Base-by-base conservation (phyloP, 768 basidiomycete species). In the Ramaria sp. region DNA sequence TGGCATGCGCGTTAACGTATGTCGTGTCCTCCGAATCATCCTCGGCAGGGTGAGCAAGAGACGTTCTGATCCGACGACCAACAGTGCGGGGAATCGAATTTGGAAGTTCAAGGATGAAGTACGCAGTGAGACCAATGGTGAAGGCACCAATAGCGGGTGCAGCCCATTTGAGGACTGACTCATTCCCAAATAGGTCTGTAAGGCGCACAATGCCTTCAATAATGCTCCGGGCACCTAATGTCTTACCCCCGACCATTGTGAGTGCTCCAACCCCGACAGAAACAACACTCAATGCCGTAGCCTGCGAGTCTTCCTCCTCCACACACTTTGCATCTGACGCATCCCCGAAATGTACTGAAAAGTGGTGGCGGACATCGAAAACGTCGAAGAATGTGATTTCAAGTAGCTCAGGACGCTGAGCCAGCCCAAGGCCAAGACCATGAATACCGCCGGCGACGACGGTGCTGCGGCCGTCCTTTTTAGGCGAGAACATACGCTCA, bases 401-500 rank as follows among this genome's bases (percentile, higher is more conserved):
- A 53, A 83, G 74, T 72, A 94, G 75, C 49, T 92, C 90, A 0
- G 78, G 67, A 55, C 89, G 84, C 59, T 84, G 78, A 3, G 87
- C 83, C 19, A 95, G 79, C 53, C 88, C 86, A 53, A 91, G 82
- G 22, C 90, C 88, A 6, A 97, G 81, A 24, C 91, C 90, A 63
- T 83, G 77, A 5, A 81, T 65, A 54, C 88, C 88, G 59, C 91
- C 87, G 46, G 88, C 85, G 43, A 88, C 85, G 57, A 91, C 74
- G 12, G 78, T 74, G 4, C 80, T 77, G 46, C 24, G 60, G 56
- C 51, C 12, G 38, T 62, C 51, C 57, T 66, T 63, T 62, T 68
- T 67, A 24, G 77, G 70, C 54, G 80, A 81, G 73, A 98, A 99
- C 96, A 99, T 98, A 13, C 91, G 95, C 67, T 95, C 88, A n/a